Base-by-base conservation (phyloP, 176 grass and related monocot species). In the Alopecurus myosuroides region DNA sequence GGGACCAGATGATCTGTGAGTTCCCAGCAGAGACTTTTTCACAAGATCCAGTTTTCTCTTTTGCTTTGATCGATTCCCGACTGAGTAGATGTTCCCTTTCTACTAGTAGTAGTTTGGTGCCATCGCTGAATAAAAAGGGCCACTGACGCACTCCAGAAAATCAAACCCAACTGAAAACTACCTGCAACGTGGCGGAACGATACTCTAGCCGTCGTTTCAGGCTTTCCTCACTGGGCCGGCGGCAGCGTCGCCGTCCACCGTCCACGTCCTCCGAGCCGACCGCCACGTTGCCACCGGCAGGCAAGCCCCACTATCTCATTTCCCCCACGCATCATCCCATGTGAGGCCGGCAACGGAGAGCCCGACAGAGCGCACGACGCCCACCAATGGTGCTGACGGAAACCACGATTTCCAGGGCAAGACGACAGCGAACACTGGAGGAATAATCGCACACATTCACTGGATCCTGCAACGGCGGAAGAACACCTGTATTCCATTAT, bases 401-500 rank as follows among this genome's bases (percentile, higher is more conserved):
- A 48, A 31, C 48, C 57, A 74, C 66, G 22, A 23, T 42, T 29
- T 11, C 49, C 26, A 52, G 25, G 41, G 36, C 79, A 23, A 25
- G 51, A 1, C 11, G 79, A 90, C 63, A 73, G 73, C 62, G 20
- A 73, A 19, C 48, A 55, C 52, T 62, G 0, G 14, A 88, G 22
- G 26, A 70, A 26, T n/a, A 55, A 50, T 13, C 1, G 7, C 52
- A 42, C 26, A 10, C 35, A 70, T 70, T 25, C 51, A 53, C 82
- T 9, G 63, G 44, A 55, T 45, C 57, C 58, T 87, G 75, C 67
- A 36, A 60, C 25, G 69, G 18, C 31, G 60, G 66, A 49, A 49
- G n/a, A 80, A 84, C 68, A 76, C 30, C 50, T 84, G 77, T 84
- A 91, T 81, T 84, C 31, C 69, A 81, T 81, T 84, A 70, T 61